Conservation (phyloP, 2,329 filamentous ascomycete genomes). For the Alternaria atra region DNA sequence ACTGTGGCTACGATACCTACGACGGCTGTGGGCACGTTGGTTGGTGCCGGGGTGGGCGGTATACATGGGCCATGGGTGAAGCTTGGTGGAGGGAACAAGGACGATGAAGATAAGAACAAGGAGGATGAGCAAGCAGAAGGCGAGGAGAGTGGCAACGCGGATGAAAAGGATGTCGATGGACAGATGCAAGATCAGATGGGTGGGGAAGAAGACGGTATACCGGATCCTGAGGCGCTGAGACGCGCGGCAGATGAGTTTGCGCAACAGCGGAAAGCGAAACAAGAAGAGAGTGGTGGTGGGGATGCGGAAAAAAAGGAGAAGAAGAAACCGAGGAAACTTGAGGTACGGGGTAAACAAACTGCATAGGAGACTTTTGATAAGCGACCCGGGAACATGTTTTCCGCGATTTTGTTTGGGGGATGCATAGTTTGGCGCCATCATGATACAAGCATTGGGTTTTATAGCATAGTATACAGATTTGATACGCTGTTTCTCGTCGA, state of each 20-base stretch:
- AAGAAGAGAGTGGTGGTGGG: slow-evolving; percentile 4
- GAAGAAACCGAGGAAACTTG: slow-evolving; percentile 40
- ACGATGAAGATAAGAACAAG: slow-evolving; percentile 12
- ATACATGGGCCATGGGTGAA: slow-evolving; percentile 56
- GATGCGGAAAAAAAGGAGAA: slow-evolving; percentile 17
- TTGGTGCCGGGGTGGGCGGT: slow-evolving; percentile 53
- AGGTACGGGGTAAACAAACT: slow-evolving; percentile 30
- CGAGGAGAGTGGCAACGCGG: slow-evolving; percentile 16
- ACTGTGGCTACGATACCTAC: slow-evolving; percentile 52
- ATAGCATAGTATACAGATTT: background rate
- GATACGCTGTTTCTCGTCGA: background rate
- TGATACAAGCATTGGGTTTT: background rate
- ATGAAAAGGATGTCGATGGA: slow-evolving; percentile 10
- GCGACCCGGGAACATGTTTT: background rate
- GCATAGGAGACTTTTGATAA: background rate
- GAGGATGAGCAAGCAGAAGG: slow-evolving; percentile 18
- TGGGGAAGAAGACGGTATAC: slow-evolving; percentile 31
- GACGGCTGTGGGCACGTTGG: slow-evolving; percentile 52
- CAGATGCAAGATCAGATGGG: slow-evolving; percentile 2
- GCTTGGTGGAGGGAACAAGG: slow-evolving; percentile 36
- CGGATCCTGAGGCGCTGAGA: slow-evolving; percentile 36
- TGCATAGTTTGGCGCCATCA: background rate
- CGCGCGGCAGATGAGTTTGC: slow-evolving; percentile 31
- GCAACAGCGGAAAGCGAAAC: slow-evolving; percentile 7
- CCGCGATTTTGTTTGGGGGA: background rate